A percentile compares a stretch with the other conserved stretches of the same genome.
Evolutionary conservation across 1,139 yeast genomes (phyloP).

Genomic region (Pichia sp.): DNA sequence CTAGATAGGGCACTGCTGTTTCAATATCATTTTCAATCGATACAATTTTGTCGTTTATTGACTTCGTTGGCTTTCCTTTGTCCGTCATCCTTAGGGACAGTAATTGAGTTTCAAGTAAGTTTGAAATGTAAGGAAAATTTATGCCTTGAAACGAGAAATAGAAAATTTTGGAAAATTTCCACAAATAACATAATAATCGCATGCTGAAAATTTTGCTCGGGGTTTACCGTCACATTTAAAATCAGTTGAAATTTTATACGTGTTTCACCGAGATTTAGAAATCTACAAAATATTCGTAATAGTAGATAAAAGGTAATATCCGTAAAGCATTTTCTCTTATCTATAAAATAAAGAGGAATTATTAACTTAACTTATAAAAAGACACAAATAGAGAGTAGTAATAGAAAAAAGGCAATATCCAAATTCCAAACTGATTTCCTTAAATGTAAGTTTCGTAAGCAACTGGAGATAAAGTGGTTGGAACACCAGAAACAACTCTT

Average conservation of each 20-base stretch:
- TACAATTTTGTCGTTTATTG: conserved; percentile 31
- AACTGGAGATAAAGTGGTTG: conserved; percentile 98
- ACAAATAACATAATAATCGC: too few species aligned
- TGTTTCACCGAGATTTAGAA: too few species aligned
- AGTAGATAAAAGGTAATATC: too few species aligned
- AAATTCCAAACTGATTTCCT: conserved; percentile 31
- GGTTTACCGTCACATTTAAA: too few species aligned
- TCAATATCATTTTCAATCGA: conserved; percentile 44
- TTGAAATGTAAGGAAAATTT: too few species aligned
- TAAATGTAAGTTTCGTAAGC: conserved; percentile 99
- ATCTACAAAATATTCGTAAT: too few species aligned
- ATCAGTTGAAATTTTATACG: too few species aligned
- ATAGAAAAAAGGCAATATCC: neutral
- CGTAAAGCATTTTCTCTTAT: conserved; percentile 7
- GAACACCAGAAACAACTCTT: conserved; percentile 70
- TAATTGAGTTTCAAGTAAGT: too few species aligned
- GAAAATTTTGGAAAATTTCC: too few species aligned
- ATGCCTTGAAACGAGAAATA: too few species aligned
- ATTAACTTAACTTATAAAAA: conserved; percentile 12
- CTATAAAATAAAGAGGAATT: conserved; percentile 7
- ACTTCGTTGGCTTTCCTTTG: neutral
- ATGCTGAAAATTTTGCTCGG: too few species aligned
- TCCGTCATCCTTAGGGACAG: too few species aligned
- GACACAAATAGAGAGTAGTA: conserved; percentile 8
- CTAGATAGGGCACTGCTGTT: conserved; percentile 52